These are phyloP conservation scores for Ormosia semicastrata DNA, from an alignment of 306 rosid genomes.

Conservation along the genomic window DNA sequence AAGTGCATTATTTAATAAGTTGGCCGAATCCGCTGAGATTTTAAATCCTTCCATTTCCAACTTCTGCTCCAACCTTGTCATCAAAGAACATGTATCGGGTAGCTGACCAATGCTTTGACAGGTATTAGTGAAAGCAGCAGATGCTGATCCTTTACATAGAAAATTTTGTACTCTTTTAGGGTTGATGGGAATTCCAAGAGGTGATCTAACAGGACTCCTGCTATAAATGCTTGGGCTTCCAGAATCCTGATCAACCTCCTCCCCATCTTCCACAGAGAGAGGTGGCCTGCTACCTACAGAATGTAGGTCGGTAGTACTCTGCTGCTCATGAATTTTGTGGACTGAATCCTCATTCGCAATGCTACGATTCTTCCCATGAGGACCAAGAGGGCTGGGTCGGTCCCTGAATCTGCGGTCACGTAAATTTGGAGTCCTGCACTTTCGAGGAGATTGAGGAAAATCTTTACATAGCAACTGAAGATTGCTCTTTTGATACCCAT, in stretches of 20 bases:
- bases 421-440: slow-evolving; percentile 54
- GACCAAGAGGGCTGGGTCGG: slow-evolving; percentile 51
- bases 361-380: slow-evolving; percentile 42
- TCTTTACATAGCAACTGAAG: slow-evolving; percentile 49
- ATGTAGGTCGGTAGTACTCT: slow-evolving; percentile 36
- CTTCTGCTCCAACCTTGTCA: slow-evolving; percentile 51
- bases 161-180: slow-evolving; percentile 14
- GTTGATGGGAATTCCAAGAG: slow-evolving; percentile 58
- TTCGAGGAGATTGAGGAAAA: slow-evolving; percentile 57
- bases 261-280: slow-evolving; percentile 52
- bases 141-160: slow-evolving; percentile 11
- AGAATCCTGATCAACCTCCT: slow-evolving; percentile 59
- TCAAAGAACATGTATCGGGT: slow-evolving; percentile 55
- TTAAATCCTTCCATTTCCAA: slow-evolving; percentile 54
- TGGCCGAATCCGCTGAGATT: slow-evolving; percentile 50
- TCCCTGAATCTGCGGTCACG: slow-evolving; percentile 60
- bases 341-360: slow-evolving; percentile 32
- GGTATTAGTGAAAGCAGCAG: slow-evolving; percentile 21
- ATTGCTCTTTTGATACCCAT: slow-evolving; percentile 34
- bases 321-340: slow-evolving; percentile 41
- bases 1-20: slow-evolving; percentile 50
- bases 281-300: slow-evolving; percentile 49
- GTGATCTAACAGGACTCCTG: slow-evolving; percentile 53
- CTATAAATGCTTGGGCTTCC: slow-evolving; percentile 27
- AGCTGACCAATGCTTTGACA: slow-evolving; percentile 50